Percentiles rank a stretch among this genome's conserved stretches.
phyloP scores from a whole-genome alignment of 2,329 filamentous ascomycete genomes.

The Elsinoe arachidis region DNA sequence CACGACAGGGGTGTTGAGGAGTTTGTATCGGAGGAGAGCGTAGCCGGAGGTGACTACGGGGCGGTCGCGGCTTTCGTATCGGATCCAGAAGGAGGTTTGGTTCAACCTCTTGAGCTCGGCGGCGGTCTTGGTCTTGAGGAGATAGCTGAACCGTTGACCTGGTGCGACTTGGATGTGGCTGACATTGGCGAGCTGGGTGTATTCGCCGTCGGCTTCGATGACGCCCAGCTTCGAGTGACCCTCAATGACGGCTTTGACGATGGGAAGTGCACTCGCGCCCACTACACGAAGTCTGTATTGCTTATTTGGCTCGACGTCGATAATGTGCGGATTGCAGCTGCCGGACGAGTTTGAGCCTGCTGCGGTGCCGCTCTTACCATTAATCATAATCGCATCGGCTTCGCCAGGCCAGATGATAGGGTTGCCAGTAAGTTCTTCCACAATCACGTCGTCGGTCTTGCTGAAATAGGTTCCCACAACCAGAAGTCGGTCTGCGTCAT shows the following conservation, averaged over 20 bases:
- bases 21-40: conserved; percentile 40
- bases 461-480: conserved; percentile 2
- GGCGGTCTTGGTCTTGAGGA: conserved; percentile 46
- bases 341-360: conserved; percentile 27
- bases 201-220: conserved; percentile 50
- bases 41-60: conserved; percentile 40
- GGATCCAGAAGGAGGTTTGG: conserved; percentile 35
- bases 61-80: conserved; percentile 45
- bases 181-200: conserved; percentile 41
- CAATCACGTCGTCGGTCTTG: conserved; percentile 31
- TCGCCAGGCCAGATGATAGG: conserved; percentile 54
- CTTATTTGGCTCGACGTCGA: conserved; percentile 51
- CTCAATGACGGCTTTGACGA: conserved; percentile 48
- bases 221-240: conserved; percentile 48
- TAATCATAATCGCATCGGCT: conserved; percentile 48
- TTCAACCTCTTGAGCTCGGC: conserved; percentile 32
- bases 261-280: conserved; percentile 47
- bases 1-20: conserved; percentile 17
- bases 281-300: conserved; percentile 56
- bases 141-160: conserved; percentile 53
- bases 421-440: conserved; percentile 38
- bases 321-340: conserved; percentile 40
- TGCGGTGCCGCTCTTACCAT: conserved; percentile 44
- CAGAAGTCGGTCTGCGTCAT: conserved; percentile 53
- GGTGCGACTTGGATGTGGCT: conserved; percentile 47